Evolutionary conservation across 2,329 filamentous ascomycete genomes (phyloP).

Genomic region (Geosmithia putterillii): DNA sequence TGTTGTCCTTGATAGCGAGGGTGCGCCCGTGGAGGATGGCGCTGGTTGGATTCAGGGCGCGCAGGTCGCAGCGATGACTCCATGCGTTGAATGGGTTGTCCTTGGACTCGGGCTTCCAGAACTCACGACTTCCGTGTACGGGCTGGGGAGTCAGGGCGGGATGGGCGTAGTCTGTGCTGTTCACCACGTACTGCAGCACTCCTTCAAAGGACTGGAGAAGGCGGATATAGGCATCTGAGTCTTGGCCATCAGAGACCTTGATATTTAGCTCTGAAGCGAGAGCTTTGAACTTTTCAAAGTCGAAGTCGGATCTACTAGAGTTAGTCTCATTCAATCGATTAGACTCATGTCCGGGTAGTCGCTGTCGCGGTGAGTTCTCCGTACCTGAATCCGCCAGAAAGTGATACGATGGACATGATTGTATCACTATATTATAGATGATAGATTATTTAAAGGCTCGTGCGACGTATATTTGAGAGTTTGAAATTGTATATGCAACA

Average conservation of each 20-base stretch:
- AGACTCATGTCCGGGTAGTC: background rate
- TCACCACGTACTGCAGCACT: constrained; percentile 11
- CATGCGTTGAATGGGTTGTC: constrained; percentile 16
- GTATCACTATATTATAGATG: too few relatives aligned
- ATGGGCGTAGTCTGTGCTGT: constrained; percentile 13
- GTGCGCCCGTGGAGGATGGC: constrained; percentile 7
- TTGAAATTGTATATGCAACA: too few relatives aligned
- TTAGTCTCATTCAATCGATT: background rate
- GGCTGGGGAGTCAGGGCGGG: constrained; percentile 9
- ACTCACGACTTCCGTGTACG: constrained; percentile 6
- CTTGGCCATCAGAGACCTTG: constrained; percentile 6
- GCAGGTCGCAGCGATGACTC: constrained; percentile 17
- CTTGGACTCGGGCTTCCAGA: constrained; percentile 7
- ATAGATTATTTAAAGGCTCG: too few relatives aligned
- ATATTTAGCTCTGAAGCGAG: constrained; percentile 8
- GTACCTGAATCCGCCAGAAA: constrained; percentile 4
- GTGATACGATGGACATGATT: constrained; percentile 9
- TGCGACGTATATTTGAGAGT: too few relatives aligned
- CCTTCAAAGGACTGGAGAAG: constrained; percentile 14
- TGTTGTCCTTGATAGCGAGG: constrained; percentile 16
- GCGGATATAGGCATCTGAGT: constrained; percentile 13
- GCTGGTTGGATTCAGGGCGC: constrained; percentile 1
- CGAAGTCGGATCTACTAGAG: background rate
- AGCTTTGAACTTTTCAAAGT: constrained; percentile 6
- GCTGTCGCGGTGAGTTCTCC: background rate